Conservation (phyloP, 108 stramenopile species). For the Discostella stelligeroides region DNA sequence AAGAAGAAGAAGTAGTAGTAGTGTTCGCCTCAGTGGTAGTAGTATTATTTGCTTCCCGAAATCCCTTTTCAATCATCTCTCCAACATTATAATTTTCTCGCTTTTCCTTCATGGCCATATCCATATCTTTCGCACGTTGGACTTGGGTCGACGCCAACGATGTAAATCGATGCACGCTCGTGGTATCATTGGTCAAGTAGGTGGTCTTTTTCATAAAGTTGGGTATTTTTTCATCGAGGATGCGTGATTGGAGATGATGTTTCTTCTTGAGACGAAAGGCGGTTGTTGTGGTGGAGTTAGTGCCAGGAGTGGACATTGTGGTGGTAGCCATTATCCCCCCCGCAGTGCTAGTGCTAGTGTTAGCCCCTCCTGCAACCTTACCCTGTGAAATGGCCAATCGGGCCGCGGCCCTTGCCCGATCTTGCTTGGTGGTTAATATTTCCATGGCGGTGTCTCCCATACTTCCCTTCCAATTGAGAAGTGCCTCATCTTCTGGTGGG, state of each 20-base stretch:
- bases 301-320: too few relatives aligned
- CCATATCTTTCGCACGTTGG: constrained; percentile 39
- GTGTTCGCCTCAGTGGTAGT: not conserved
- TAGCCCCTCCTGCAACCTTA: too few relatives aligned
- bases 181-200: constrained; percentile 84
- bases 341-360: too few relatives aligned
- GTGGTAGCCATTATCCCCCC: not conserved
- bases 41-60: constrained; percentile 36
- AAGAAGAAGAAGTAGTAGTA: not conserved
- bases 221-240: constrained; percentile 67
- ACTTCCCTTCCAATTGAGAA: constrained; percentile 81
- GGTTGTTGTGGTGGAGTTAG: too few relatives aligned
- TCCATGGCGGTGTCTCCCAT: constrained; percentile 80
- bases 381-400: constrained; percentile 65
- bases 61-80: constrained; percentile 50
- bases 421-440: constrained; percentile 58
- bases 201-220: constrained; percentile 92
- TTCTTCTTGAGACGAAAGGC: constrained; percentile 46
- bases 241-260: constrained; percentile 74
- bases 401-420: constrained; percentile 71
- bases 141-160: constrained; percentile 75
- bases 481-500: constrained; percentile 71
- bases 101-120: constrained; percentile 41
- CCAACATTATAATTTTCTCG: constrained; percentile 29
- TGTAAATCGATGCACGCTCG: constrained; percentile 85